Percentiles rank a stretch among this genome's conserved stretches.
phyloP scores from a whole-genome alignment of 768 basidiomycete species.

The Zangia roseola region DNA sequence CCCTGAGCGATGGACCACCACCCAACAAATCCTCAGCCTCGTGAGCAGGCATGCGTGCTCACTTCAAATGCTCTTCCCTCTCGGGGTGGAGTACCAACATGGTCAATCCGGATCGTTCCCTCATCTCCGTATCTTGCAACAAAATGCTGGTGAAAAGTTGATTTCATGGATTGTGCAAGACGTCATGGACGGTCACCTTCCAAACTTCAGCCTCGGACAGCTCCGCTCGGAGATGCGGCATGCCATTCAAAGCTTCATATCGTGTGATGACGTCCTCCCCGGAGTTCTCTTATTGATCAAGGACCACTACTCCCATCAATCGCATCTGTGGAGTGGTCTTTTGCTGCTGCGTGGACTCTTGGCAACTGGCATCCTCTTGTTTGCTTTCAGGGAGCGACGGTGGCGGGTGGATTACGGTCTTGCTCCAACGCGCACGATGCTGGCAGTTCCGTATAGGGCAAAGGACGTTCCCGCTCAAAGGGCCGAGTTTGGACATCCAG shows the following conservation, averaged over 20 bases:
- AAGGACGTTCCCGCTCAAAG: slow-evolving; percentile 45
- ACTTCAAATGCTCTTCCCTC: slow-evolving; percentile 5
- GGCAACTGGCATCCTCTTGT: slow-evolving; percentile 30
- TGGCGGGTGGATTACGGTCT: slow-evolving; percentile 42
- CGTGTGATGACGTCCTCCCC: neutral
- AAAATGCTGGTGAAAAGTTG: slow-evolving; percentile 9
- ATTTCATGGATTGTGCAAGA: slow-evolving; percentile 11
- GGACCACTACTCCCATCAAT: neutral
- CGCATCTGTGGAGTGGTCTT: slow-evolving; percentile 20
- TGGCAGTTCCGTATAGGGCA: slow-evolving; percentile 51
- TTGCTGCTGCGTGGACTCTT: slow-evolving; percentile 37
- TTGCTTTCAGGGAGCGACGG: slow-evolving; percentile 33
- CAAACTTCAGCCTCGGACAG: slow-evolving; percentile 16
- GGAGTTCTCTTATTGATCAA: slow-evolving; percentile 4
- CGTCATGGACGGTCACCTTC: slow-evolving; percentile 16
- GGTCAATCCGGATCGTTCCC: slow-evolving; percentile 22
- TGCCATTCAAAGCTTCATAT: slow-evolving; percentile 26
- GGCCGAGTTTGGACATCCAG: slow-evolving; percentile 53
- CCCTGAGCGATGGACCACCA: slow-evolving; percentile 36
- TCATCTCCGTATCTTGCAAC: slow-evolving; percentile 21
- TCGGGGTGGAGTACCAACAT: slow-evolving; percentile 17
- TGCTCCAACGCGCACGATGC: slow-evolving; percentile 34
- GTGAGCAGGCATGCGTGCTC: slow-evolving; percentile 16
- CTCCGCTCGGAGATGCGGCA: neutral
- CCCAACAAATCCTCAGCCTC: slow-evolving; percentile 30